These are phyloP conservation scores for Rhodotorula paludigena DNA, from an alignment of 768 basidiomycete genomes.

Conservation along the genomic window DNA sequence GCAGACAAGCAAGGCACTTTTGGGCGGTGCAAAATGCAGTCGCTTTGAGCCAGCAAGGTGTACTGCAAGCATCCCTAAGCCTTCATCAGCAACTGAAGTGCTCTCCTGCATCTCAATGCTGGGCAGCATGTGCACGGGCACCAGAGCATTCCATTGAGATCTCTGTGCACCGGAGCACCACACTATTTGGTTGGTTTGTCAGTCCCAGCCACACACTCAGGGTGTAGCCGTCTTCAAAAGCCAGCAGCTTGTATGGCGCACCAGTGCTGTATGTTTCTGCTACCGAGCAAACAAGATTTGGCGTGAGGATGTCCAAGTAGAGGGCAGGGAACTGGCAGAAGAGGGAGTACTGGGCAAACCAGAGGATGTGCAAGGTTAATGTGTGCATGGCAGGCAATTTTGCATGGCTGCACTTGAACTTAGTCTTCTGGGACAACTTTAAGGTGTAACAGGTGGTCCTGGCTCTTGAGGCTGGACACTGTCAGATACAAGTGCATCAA, in stretches of 20 bases:
- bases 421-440: too few relatives aligned
- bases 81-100: too few relatives aligned
- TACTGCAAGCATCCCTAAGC: constrained; percentile 50
- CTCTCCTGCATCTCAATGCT: too few relatives aligned
- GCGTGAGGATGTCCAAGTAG: constrained; percentile 67
- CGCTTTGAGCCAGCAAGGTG: constrained; percentile 86
- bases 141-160: constrained; percentile 89
- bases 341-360: constrained; percentile 87
- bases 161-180: constrained; percentile 92
- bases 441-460: too few relatives aligned
- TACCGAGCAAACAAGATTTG: constrained; percentile 78
- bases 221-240: constrained; percentile 61
- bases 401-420: too few relatives aligned
- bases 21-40: constrained; percentile 88
- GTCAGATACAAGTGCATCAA: constrained; percentile 49
- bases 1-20: constrained; percentile 30
- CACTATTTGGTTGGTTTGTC: constrained; percentile 68
- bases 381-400: too few relatives aligned
- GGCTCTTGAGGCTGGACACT: background rate
- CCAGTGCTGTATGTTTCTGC: constrained; percentile 48
- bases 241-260: constrained; percentile 60
- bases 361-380: constrained; percentile 52
- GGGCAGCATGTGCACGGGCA: constrained; percentile 46
- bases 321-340: constrained; percentile 76
- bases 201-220: constrained; percentile 82